A percentile compares a stretch with the other conserved stretches of the same genome.
These are phyloP conservation scores for Cercospora sp. DNA, from an alignment of 2,329 filamentous ascomycete species.

Conservation along the genomic window DNA sequence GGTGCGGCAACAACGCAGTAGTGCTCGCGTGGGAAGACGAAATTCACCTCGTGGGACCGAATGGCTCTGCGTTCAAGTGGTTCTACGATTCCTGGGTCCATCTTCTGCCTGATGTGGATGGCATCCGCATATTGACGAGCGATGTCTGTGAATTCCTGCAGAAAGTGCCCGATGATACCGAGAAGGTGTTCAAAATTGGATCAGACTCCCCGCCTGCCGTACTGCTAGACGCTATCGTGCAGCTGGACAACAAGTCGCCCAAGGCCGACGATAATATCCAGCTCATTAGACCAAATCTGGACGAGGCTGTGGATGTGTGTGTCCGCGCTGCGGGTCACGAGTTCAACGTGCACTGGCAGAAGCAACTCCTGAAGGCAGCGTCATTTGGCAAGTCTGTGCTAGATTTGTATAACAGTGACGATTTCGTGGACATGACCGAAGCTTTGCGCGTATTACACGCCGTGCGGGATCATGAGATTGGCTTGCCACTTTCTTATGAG, in stretches of 20 bases:
- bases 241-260: conserved; percentile 88
- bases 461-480: conserved; percentile 85
- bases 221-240: conserved; percentile 86
- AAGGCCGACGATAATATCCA: conserved; percentile 98
- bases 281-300: conserved; percentile 80
- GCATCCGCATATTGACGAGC: conserved; percentile 85
- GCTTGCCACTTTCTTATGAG: conserved; percentile 86
- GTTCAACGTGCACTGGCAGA: conserved; percentile 88
- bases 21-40: conserved; percentile 98
- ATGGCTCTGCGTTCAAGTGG: conserved; percentile 67
- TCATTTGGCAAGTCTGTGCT: conserved; percentile 97
- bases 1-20: conserved; percentile 94
- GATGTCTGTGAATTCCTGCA: conserved; percentile 98
- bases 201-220: conserved; percentile 88
- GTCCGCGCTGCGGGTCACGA: conserved; percentile 92
- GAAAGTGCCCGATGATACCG: conserved; percentile 68
- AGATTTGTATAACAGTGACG: conserved; percentile 95
- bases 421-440: conserved; percentile 98
- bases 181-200: conserved; percentile 85
- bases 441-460: conserved; percentile 89
- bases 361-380: conserved; percentile 89
- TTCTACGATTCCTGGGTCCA: conserved; percentile 89
- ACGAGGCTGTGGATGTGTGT: conserved; percentile 90
- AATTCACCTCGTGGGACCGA: conserved; percentile 86
- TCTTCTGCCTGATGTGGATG: conserved; percentile 82